Conservation (phyloP, 768 basidiomycete species). For the Gyrodon lividus region DNA sequence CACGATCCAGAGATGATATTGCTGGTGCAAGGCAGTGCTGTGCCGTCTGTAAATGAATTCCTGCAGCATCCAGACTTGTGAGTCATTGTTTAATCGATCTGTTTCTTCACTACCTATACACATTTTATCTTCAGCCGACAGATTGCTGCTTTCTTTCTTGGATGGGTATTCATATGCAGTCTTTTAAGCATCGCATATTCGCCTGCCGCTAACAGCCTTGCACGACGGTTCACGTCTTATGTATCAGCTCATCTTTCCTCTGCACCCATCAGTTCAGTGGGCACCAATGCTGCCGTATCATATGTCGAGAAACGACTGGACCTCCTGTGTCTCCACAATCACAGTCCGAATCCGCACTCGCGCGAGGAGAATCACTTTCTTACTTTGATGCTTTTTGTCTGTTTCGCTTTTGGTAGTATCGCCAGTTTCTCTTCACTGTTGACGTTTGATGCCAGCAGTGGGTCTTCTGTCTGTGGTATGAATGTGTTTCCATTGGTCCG, state of each 20-base stretch:
- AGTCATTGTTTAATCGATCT: slow-evolving; percentile 9
- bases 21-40: slow-evolving; percentile 1
- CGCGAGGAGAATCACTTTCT: slow-evolving; percentile 8
- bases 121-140: slow-evolving; percentile 30
- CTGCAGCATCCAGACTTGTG: slow-evolving; percentile 35
- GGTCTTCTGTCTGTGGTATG: slow-evolving; percentile 25
- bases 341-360: not conserved
- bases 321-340: not conserved
- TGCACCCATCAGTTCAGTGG: not conserved
- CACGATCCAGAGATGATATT: slow-evolving; percentile 3
- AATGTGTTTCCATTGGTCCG: slow-evolving; percentile 2
- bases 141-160: slow-evolving; percentile 39
- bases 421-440: slow-evolving; percentile 33
- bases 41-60: slow-evolving; percentile 21
- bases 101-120: not conserved
- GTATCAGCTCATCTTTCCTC: not conserved
- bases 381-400: slow-evolving; percentile 27
- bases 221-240: not conserved
- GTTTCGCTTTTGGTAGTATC: slow-evolving; percentile 31
- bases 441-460: slow-evolving; percentile 21
- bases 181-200: slow-evolving; percentile 26
- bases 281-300: not conserved
- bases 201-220: not conserved
- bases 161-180: slow-evolving; percentile 40
- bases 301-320: not conserved